phyloP scores from a whole-genome alignment of 2,329 filamentous ascomycete species.

The Penicillium sp. region DNA sequence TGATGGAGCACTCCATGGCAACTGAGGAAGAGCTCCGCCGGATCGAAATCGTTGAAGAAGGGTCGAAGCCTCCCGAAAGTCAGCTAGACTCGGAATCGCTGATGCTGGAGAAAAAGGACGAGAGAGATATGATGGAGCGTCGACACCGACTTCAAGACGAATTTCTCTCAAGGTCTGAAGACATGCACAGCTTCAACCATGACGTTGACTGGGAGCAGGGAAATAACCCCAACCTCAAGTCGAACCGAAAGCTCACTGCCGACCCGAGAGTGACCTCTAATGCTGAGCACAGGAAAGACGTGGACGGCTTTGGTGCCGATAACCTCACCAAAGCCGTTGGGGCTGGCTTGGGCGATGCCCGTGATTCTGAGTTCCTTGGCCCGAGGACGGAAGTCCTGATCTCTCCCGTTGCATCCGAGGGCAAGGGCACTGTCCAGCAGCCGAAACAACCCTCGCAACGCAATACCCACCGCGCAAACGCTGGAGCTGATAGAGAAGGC shows the following conservation, averaged over 20 bases:
- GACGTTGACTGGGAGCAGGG: constrained; percentile 58
- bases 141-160: constrained; percentile 47
- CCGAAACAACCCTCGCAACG: constrained; percentile 36
- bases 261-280: constrained; percentile 55
- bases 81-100: too few species aligned
- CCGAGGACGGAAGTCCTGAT: constrained; percentile 65
- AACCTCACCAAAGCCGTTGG: constrained; percentile 61
- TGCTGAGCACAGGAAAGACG: constrained; percentile 59
- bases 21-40: constrained; percentile 55
- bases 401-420: constrained; percentile 54
- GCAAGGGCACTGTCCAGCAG: constrained; percentile 50
- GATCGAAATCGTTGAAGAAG: constrained; percentile 48
- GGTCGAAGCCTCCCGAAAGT: too few species aligned
- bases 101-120: too few species aligned
- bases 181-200: constrained; percentile 63
- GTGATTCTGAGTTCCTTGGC: too few species aligned
- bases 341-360: constrained; percentile 50
- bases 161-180: constrained; percentile 48
- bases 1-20: constrained; percentile 68
- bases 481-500: too few species aligned
- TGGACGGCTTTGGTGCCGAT: constrained; percentile 69
- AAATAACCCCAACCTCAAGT: constrained; percentile 50
- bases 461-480: too few species aligned
- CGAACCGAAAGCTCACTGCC: constrained; percentile 46
- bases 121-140: constrained; percentile 37